These are phyloP conservation scores for Pistacia atlantica DNA, from an alignment of 345 rosid species.

Conservation along the genomic window DNA sequence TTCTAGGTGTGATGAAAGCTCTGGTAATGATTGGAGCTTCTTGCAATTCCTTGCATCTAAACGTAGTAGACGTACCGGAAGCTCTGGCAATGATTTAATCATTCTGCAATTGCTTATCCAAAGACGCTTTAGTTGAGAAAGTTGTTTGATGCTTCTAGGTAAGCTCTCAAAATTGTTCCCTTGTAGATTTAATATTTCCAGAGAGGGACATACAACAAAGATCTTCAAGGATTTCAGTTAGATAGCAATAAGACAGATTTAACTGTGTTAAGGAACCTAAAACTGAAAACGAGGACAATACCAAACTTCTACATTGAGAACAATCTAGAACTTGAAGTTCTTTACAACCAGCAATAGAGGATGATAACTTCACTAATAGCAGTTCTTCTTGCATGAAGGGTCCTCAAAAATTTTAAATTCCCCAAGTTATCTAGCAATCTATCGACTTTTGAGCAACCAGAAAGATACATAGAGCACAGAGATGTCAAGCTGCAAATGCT, in stretches of 20 bases:
- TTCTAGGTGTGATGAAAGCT: neutral
- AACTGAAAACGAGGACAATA: neutral
- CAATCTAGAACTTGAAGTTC: neutral
- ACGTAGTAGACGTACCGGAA: neutral
- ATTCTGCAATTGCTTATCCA: neutral
- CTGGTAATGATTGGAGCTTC: neutral
- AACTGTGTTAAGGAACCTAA: neutral
- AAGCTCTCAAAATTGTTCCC: neutral
- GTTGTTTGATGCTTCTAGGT: slow-evolving; percentile 1
- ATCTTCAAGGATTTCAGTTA: neutral
- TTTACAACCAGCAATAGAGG: neutral
- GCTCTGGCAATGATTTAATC: slow-evolving; percentile 2
- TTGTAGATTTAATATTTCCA: neutral
- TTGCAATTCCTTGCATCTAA: neutral
- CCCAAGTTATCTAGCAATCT: neutral
- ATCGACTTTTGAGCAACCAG: neutral
- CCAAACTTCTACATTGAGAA: neutral
- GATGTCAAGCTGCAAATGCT: neutral
- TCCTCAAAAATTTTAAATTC: neutral
- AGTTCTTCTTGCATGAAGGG: neutral
- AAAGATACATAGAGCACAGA: neutral
- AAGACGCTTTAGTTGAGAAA: neutral
- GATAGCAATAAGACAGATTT: neutral
- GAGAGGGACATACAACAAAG: neutral
- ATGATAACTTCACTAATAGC: neutral